phyloP scores from a whole-genome alignment of 2,329 filamentous ascomycete species.

The Neospermospora avenae region DNA sequence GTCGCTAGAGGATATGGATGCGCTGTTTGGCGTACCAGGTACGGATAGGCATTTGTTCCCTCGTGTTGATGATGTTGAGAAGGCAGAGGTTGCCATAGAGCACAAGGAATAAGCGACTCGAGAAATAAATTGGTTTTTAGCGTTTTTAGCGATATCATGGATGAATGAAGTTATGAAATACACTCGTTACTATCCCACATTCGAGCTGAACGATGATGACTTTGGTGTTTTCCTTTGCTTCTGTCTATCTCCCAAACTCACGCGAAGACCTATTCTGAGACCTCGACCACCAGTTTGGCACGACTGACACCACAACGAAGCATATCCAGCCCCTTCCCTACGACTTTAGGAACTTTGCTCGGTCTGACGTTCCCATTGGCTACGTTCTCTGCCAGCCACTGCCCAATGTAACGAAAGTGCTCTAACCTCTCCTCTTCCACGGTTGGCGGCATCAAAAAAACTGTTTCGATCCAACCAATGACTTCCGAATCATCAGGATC shows the following conservation, averaged over 20 bases:
- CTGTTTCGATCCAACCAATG: neutral
- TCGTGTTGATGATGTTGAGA: too few relatives aligned
- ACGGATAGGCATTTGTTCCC: too few relatives aligned
- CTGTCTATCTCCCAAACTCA: too few relatives aligned
- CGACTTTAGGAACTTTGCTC: neutral
- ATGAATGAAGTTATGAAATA: too few relatives aligned
- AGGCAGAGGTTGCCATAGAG: too few relatives aligned
- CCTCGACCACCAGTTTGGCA: neutral
- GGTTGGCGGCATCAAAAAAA: neutral
- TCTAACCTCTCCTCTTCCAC: neutral
- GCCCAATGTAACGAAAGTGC: neutral
- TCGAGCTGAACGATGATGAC: too few relatives aligned
- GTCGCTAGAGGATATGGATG: slow-evolving; percentile 55
- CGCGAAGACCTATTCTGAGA: neutral
- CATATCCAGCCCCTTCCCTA: neutral
- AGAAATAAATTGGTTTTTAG: too few relatives aligned
- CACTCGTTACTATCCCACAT: too few relatives aligned
- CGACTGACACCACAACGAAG: neutral
- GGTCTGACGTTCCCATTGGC: neutral
- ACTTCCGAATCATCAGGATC: neutral
- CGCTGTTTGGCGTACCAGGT: slow-evolving; percentile 18
- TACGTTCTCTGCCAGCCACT: neutral
- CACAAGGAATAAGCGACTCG: too few relatives aligned
- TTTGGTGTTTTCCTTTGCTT: too few relatives aligned
- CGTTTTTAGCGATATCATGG: too few relatives aligned